phyloP scores from a whole-genome alignment of 2,329 filamentous ascomycete genomes.

The Thielaviopsis punctulata region DNA sequence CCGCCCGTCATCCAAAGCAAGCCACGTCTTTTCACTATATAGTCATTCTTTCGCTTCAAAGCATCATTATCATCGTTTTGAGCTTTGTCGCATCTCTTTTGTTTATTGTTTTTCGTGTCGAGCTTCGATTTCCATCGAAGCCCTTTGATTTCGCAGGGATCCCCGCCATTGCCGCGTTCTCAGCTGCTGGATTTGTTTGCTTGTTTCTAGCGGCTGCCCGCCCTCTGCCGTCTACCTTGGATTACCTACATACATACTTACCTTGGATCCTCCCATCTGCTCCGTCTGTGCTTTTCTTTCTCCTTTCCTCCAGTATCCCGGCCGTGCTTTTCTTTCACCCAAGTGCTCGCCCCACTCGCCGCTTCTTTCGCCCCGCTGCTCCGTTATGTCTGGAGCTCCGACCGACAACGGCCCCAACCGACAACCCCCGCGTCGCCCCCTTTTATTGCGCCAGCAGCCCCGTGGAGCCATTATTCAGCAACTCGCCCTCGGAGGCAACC shows the following conservation, averaged over 20 bases:
- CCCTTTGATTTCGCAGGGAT: neutral
- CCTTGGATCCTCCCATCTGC: neutral
- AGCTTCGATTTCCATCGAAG: too few species aligned
- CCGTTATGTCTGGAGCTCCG: slow-evolving; percentile 3
- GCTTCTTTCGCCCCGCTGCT: neutral
- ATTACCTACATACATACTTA: too few species aligned
- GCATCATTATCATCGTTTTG: neutral
- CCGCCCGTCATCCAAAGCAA: too few species aligned
- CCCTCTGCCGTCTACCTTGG: too few species aligned
- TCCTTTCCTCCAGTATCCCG: neutral
- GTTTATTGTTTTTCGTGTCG: too few species aligned
- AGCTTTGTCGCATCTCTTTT: too few species aligned
- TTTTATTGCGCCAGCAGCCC: neutral
- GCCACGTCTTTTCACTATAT: too few species aligned
- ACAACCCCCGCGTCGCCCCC: neutral
- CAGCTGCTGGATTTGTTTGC: too few species aligned
- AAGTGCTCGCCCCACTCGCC: neutral
- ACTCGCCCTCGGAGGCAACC: neutral
- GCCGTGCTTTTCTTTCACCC: neutral
- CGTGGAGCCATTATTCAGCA: neutral
- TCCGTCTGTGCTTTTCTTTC: neutral
- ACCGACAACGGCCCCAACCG: neutral
- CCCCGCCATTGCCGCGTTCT: neutral
- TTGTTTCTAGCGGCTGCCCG: too few species aligned
- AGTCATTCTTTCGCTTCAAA: slow-evolving; percentile 1